Base-by-base conservation (phyloP, 768 basidiomycete species). In the Suillus tomentosus region DNA sequence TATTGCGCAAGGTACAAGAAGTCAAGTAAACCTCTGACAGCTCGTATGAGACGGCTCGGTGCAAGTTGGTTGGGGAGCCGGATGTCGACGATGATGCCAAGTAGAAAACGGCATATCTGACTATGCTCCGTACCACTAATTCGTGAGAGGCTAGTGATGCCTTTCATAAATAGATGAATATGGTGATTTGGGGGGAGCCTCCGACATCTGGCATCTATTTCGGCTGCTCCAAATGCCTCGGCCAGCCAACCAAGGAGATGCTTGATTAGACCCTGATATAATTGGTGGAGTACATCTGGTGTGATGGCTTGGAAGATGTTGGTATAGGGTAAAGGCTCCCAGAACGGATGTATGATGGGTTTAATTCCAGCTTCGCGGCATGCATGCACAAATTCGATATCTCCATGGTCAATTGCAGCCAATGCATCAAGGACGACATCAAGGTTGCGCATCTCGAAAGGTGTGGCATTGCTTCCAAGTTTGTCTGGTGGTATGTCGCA, bases 261-360 rank as follows among this genome's bases (percentile, higher is more conserved):
- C n/a, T 47, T 47, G n/a, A 47, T n/a, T 10, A 47, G n/a, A 47
- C 45, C n/a, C n/a, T 47, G n/a, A 11, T 47, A 47, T 47, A 47
- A 47, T 47, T 47, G 45, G 45, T 47, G 45, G 45, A 47, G 45
- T n/a, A 47, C n/a, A 47, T 47, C 45, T 11, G n/a, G 45, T n/a
- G n/a, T 47, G 9, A 47, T 2, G 2, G 45, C 45, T 47, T n/a
- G 45, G 45, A 47, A 47, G 45, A 47, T 47, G 45, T 43, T 43
- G 8, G 43, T 9, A 43, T 43, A 43, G 43, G 17, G 43, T 43
- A 43, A 8, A 8, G 8, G 19, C 45, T 47, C 9, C 45, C 45
- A 47, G 45, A 47, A 47, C 0, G 10, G 45, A 47, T 47, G 45
- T 10, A 47, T 47, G 11, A 47, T 47, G 5, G 45, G 45, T 10